phyloP scores from a whole-genome alignment of 371 early-diverging fungal genomes.

The Dichotomocladium elegans region DNA sequence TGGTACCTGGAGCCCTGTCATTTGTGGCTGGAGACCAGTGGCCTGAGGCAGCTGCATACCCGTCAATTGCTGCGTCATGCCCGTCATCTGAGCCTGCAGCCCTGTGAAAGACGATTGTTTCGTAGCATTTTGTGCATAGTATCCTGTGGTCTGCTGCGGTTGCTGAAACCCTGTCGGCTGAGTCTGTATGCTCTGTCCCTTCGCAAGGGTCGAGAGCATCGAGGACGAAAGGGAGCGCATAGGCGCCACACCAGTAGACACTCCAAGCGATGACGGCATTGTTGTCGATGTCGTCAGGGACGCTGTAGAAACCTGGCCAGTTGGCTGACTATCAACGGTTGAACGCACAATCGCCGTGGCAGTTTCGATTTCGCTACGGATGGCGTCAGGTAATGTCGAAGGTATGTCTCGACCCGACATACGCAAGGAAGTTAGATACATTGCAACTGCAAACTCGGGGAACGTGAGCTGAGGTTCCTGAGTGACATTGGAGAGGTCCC shows the following conservation, averaged over 20 bases:
- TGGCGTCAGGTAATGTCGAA: slow-evolving; percentile 25
- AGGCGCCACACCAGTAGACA: background rate
- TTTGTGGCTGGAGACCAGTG: slow-evolving; percentile 11
- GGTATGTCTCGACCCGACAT: slow-evolving; percentile 47
- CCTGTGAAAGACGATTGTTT: slow-evolving; percentile 1
- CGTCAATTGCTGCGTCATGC: slow-evolving; percentile 1
- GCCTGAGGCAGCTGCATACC: slow-evolving; percentile 5
- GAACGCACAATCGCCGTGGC: slow-evolving; percentile 25
- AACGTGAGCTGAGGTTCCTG: slow-evolving; percentile 46
- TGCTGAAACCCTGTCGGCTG: slow-evolving; percentile 10
- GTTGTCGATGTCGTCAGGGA: background rate
- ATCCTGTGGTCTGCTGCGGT: slow-evolving; percentile 1
- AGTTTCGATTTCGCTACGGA: slow-evolving; percentile 31
- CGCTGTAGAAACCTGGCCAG: background rate
- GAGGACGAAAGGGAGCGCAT: slow-evolving; percentile 15
- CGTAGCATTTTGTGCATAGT: too few species aligned
- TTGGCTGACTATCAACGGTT: slow-evolving; percentile 9
- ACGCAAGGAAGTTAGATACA: slow-evolving; percentile 54
- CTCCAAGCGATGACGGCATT: slow-evolving; percentile 9
- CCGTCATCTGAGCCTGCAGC: slow-evolving; percentile 10
- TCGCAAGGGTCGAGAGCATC: slow-evolving; percentile 4
- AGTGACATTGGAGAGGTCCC: slow-evolving; percentile 49
- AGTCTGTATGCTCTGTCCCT: slow-evolving; percentile 1
- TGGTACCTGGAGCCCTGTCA: slow-evolving; percentile 24
- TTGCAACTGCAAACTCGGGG: slow-evolving; percentile 58